Evolutionary conservation across 495 filamentous ascomycete genomes (phyloP), one percentile per base, ranked within the genome.

Genomic region (Barbatosphaeria neglecta): DNA sequence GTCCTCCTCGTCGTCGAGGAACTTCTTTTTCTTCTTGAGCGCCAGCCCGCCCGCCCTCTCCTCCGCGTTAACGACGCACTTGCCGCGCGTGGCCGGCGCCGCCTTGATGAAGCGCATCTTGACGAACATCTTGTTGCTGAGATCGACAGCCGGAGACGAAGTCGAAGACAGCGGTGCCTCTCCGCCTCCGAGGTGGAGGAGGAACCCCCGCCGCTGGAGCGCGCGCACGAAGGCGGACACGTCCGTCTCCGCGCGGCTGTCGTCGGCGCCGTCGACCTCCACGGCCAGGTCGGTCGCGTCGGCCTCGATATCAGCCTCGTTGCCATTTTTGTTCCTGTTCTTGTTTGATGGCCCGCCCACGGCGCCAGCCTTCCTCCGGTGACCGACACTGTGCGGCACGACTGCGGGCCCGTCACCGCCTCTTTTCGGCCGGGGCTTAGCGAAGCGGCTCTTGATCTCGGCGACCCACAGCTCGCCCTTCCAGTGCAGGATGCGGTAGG

Each of bases 71-170:
- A 56, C 64, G 20, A 65, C 77, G 50, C 81, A 73, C 63, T 90
- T 92, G 8, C 86, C 85, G 62, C 75, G 81, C 11, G 72, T 64
- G 3, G 84, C 82, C 33, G 79, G 70, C 20, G 72, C 72, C 22
- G 71, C 77, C 68, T 96, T 97, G 45, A 92, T 70, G 68, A 98
- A 97, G 53, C 78, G 75, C 88, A 98, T 90, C 60, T 80, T 83
- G 43, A 97, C 87, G 74, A 98, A 98, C 92, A 98, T 98, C 68
- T 86, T 94, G 67, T 98, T 98, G 27, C 71, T 76, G 59, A 87
- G 70, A 60, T 96, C 89, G 9, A 92, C 69, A 0, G 78, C 76
- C 37, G 9, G 9, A 2, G 27, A 13, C 3, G 27, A n/a, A n/a
- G n/a, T 8, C 8, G 27, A 13, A 8, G 27, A 13, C 3, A 2